Evolutionary conservation across 345 rosid genomes (phyloP), one percentile per base, ranked within the genome.

Genomic region (Isatis tinctoria): DNA sequence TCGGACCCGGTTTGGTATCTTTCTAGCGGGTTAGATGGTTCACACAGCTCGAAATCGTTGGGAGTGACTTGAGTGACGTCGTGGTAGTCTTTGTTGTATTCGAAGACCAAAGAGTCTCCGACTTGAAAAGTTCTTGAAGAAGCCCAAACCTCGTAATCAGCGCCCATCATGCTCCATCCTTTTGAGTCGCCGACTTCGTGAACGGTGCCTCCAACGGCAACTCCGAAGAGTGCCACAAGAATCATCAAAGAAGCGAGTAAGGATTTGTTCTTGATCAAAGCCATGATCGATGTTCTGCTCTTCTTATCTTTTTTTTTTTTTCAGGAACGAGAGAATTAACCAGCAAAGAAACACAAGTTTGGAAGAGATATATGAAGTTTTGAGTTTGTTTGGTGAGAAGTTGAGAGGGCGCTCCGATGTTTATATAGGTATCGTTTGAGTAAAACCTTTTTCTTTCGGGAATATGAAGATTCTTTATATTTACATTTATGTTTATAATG

Each of bases 21-120:
- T 20, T 6, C 43, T 5, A 22, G 17, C 12, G 45, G 68, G 8
- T 35, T 59, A 26, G 60, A 59, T 41, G 48, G 44, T 3, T 60
- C 67, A 37, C 49, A 71, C 12, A 36, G 4, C 49, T 47, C 60
- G 10, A 59, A 71, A 39, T 22, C 14, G 1, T 35, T 0, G 37
- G 14, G 60, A 47, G 68, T 60, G 28, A 47, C 75, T 71, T 60
- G 14, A n/a, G 4, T 49, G 22, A 60, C 68, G 12, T 71, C 60
- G 18, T 70, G 74, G 57, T 20, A 20, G 0, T 10, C 45, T 0
- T 32, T 59, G 32, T 44, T 48, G 67, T 70, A 70, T 32, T 54
- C n/a, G 11, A 60, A 70, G 44, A 57, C 66, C 28, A 32, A 35
- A 11, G 58, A 45, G 58, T 65, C 58, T 26, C 58, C 65, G 17